Conservation (phyloP, 306 rosid species). For the Dicorynia guianensis region DNA sequence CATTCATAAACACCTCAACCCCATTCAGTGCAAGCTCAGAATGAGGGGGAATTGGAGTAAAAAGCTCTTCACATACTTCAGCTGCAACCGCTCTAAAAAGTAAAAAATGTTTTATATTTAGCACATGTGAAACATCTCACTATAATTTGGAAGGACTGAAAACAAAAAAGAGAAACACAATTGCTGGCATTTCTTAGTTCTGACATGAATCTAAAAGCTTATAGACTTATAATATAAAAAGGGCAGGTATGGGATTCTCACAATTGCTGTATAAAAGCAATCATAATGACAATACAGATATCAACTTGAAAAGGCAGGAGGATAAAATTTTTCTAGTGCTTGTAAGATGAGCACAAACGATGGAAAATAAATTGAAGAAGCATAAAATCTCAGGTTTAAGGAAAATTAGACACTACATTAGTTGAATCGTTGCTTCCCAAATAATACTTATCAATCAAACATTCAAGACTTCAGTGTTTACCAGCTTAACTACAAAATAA, state of each 20-base stretch:
- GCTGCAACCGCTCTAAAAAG: conserved; percentile 85
- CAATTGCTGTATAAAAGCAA: conserved; percentile 5
- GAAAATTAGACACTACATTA: background rate
- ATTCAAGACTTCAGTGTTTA: conserved; percentile 2
- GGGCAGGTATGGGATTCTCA: background rate
- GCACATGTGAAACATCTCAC: conserved; percentile 37
- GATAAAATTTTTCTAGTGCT: background rate
- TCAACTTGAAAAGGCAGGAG: conserved; percentile 11
- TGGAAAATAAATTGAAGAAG: background rate
- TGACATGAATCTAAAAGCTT: conserved; percentile 8
- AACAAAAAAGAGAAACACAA: conserved; percentile 4
- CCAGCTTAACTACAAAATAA: conserved; percentile 15
- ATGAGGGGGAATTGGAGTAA: conserved; percentile 80
- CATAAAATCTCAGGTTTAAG: background rate
- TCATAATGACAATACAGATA: background rate
- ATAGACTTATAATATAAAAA: conserved; percentile 21
- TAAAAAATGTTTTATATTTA: conserved; percentile 37
- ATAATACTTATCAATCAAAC: background rate
- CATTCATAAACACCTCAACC: conserved; percentile 97
- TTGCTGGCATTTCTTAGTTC: background rate
- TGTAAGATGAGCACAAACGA: background rate
- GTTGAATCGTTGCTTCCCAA: background rate
- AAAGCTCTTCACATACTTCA: conserved; percentile 96
- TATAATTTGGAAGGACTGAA: conserved; percentile 26
- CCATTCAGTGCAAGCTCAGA: conserved; percentile 94